Evolutionary conservation across 116 monocot species (phyloP), one percentile per base, ranked within the genome.

Genomic region (Cymodocea nodosa): DNA sequence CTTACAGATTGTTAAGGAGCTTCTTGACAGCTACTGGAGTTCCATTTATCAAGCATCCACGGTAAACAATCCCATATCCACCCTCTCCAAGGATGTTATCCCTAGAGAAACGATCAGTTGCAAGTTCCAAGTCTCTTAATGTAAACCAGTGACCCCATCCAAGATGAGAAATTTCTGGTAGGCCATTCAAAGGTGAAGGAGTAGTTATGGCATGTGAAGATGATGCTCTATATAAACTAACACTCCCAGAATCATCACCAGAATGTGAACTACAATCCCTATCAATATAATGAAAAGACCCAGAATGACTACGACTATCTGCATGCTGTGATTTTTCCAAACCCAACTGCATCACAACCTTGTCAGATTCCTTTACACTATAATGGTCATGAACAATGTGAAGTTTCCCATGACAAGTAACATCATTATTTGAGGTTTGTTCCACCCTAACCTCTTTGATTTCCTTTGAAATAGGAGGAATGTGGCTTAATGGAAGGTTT

Each of bases 81-180:
- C 87, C 87, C 68, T 87, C 87, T 63, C 87, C 87, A 35, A 87
- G 72, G 17, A 87, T 66, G 76, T 84, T 87, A 59, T 87, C 87
- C 74, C 54, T 87, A 53, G 87, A 78, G 75, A 87, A 87, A 50
- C 79, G 76, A 77, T 81, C 84, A n/a, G 87, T 87, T 25, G 87
- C 87, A 67, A 81, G 64, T 81, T 87, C 87, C 51, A 87, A 62
- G 23, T 87, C 87, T 66, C 87, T 75, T 59, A 87, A 76, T 11
- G 87, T 87, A 75, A 87, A 87, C 87, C 87, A 87, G 52, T 87
- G 84, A 52, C 87, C 87, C 87, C 87, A 87, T 52, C 87, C 87
- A 69, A 87, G 81, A 37, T 83, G 81, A 24, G 87, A 87, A 70
- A 87, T 79, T 74, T 87, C 87, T 2, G 87, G 87, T 20, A 87